phyloP scores from a whole-genome alignment of 2,329 filamentous ascomycete species.

The Penicillium brasilianum region DNA sequence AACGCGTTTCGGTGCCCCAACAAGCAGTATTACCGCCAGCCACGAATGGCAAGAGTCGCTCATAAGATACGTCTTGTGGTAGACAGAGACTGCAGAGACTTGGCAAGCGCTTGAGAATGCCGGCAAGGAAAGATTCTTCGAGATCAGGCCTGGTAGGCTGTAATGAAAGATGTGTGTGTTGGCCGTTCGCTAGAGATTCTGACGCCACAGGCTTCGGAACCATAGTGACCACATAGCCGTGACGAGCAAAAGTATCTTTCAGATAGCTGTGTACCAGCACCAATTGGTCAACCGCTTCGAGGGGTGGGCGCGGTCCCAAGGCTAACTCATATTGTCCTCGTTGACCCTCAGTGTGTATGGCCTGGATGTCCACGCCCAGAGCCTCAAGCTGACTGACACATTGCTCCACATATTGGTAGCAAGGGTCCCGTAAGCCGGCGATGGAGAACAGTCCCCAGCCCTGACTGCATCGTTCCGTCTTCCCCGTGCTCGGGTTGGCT shows the following conservation, averaged over 20 bases:
- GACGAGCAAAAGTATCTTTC: constrained; percentile 21
- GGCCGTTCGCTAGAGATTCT: constrained; percentile 12
- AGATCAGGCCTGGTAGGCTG: not conserved
- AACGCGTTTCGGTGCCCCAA: constrained; percentile 19
- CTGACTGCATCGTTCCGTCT: not conserved
- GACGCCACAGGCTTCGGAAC: constrained; percentile 18
- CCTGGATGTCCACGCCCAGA: constrained; percentile 17
- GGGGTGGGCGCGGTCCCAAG: constrained; percentile 21
- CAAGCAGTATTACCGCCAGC: constrained; percentile 14
- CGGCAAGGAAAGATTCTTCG: constrained; percentile 20
- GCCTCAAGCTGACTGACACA: not conserved
- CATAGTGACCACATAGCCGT: constrained; percentile 28
- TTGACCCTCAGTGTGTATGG: constrained; percentile 22
- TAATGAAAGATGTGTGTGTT: constrained; percentile 29
- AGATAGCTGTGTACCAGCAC: constrained; percentile 21
- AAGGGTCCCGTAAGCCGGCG: constrained; percentile 10
- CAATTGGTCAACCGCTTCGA: constrained; percentile 28
- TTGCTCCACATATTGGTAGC: constrained; percentile 13
- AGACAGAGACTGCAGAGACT: constrained; percentile 20
- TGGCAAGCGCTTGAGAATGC: constrained; percentile 16
- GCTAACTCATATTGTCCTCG: constrained; percentile 26
- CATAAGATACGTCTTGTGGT: constrained; percentile 22
- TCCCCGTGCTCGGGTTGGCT: not conserved
- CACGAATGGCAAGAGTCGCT: constrained; percentile 10
- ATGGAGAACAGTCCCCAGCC: constrained; percentile 2